Conservation (phyloP, 805 yeast genomes). For the Zygosaccharomyces gambellarensis region DNA sequence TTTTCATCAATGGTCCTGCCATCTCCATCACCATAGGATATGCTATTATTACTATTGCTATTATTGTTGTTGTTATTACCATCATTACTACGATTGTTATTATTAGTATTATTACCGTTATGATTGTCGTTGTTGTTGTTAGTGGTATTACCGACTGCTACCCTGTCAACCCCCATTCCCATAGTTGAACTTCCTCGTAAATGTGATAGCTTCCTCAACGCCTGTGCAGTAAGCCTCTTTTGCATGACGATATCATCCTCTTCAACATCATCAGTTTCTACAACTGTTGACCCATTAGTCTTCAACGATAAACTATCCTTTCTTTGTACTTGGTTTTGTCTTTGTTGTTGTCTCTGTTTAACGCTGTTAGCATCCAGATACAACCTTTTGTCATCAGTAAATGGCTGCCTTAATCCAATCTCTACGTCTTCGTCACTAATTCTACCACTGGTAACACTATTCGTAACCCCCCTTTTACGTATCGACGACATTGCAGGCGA, state of each 20-base stretch:
- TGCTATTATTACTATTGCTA: not conserved
- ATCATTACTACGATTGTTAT: not conserved
- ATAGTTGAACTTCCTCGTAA: slow-evolving; percentile 17
- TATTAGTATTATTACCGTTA: slow-evolving; percentile 1
- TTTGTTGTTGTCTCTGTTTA: slow-evolving; percentile 5
- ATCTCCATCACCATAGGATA: slow-evolving; percentile 1
- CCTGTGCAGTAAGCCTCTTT: slow-evolving; percentile 38
- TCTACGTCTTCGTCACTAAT: slow-evolving; percentile 16
- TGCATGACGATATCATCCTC: slow-evolving; percentile 31
- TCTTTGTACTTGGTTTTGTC: slow-evolving; percentile 1
- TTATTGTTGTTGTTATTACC: not conserved
- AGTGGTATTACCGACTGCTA: not conserved
- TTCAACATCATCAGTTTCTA: slow-evolving; percentile 21
- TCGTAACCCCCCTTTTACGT: slow-evolving; percentile 30
- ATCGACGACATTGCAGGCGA: slow-evolving; percentile 40
- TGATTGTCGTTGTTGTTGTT: slow-evolving; percentile 1
- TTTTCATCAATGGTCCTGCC: slow-evolving; percentile 1
- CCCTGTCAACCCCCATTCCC: not conserved
- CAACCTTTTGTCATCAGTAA: slow-evolving; percentile 30
- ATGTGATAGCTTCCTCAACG: slow-evolving; percentile 35
- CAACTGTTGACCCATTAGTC: not conserved
- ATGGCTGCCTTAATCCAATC: slow-evolving; percentile 34
- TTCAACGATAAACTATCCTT: not conserved
- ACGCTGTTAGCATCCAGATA: slow-evolving; percentile 10
- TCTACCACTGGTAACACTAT: slow-evolving; percentile 22